Evolutionary conservation across 257 asterid genomes (phyloP).

Genomic region (Gynochthodes officinalis): DNA sequence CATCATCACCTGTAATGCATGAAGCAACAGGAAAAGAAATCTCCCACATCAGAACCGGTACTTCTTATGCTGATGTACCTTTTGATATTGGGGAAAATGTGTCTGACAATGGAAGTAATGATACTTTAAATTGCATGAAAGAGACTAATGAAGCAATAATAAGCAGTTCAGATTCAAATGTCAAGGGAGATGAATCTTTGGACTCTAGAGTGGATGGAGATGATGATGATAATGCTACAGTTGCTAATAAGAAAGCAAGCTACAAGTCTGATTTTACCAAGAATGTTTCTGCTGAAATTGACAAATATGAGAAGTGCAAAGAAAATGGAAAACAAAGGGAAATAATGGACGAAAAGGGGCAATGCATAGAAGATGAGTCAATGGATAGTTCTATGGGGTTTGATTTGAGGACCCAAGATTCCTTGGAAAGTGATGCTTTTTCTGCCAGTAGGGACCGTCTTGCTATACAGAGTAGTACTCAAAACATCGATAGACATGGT

Average conservation of each 20-base stretch:
- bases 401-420: constrained; percentile 20
- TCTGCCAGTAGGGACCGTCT: constrained; percentile 25
- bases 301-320: constrained; percentile 22
- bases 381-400: constrained; percentile 22
- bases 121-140: constrained; percentile 1
- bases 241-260: constrained; percentile 16
- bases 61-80: constrained; percentile 14
- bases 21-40: constrained; percentile 28
- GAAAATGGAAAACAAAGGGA: constrained; percentile 27
- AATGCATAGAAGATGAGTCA: constrained; percentile 29
- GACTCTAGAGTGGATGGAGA: constrained; percentile 11
- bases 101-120: constrained; percentile 24
- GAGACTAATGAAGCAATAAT: constrained; percentile 19
- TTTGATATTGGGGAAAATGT: constrained; percentile 21
- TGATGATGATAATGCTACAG: constrained; percentile 23
- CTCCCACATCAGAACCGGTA: constrained; percentile 17
- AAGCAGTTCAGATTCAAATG: constrained; percentile 19
- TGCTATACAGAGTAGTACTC: constrained; percentile 19
- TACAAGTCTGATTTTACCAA: constrained; percentile 19
- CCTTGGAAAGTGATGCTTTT: constrained; percentile 26
- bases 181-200: constrained; percentile 14
- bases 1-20: constrained; percentile 12
- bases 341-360: constrained; percentile 27
- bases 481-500: constrained; percentile 36
- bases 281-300: constrained; percentile 23